Base-by-base conservation (phyloP, 768 basidiomycete species). In the Leccinum fibrillosum region DNA sequence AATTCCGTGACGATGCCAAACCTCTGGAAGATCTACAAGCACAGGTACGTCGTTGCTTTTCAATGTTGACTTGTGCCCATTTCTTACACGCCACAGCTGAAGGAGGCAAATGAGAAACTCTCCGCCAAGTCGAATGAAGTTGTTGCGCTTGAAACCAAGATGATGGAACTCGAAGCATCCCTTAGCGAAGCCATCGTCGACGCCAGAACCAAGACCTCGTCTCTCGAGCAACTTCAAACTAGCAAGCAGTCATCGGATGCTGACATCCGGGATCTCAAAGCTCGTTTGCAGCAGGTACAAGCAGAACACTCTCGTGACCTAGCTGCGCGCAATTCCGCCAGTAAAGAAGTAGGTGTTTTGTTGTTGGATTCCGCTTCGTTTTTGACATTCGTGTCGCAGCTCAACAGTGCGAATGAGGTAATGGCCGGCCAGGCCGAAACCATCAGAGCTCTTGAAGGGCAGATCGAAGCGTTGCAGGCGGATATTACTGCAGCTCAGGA, bases 1-100 rank as follows among this genome's bases (percentile, higher is more conserved):
- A 90, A 64, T 76, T 86, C 17, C 83, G 80, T 60, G 86, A 85
- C 60, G 85, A 85, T 62, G 75, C 72, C n/a, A 83, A 82, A 65
- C 80, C 72, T 12, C 61, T 84, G 21, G 78, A 80, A 56, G 86
- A 83, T 55, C 66, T 90, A 17, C 84, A 86, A 68, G 75, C 68
- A 51, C 84, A 89, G 80, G 89, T 82, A 67, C 32, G 73, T 8
- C 32, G 21, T 52, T 52, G 8, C 49, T 44, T 52, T 39, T 5
- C 44, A 21, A 49, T 34, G 19, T 34, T 54, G 25, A 44, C 37
- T 49, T 56, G 15, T 42, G n/a, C 30, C 30, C 50, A 47, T 25
- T 53, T 53, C 52, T 60, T 37, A 50, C 42, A 21, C 28, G 7
- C 3, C 42, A 35, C 63, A 92, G 90, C 77, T 91, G n/a, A 79